Evolutionary conservation across 1,284 basidiomycete species (phyloP).

Genomic region (Porogramme epimiltina): DNA sequence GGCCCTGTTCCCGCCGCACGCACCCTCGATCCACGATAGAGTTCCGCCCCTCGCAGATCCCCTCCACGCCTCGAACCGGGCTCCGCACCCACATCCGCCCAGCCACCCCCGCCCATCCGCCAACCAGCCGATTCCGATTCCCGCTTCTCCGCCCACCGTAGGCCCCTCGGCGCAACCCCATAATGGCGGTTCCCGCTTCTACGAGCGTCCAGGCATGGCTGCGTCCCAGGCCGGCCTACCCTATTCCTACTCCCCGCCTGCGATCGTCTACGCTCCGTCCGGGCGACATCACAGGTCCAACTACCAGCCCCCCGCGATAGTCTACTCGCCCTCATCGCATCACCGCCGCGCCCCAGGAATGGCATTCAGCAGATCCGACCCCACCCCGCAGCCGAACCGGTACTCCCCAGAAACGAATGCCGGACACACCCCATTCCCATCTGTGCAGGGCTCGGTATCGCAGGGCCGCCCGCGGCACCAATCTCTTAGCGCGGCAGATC

Average conservation of each 20-base stretch:
- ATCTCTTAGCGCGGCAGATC: conserved; percentile 9
- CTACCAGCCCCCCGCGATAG: conserved; percentile 36
- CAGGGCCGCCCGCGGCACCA: conserved; percentile 18
- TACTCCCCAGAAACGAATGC: conserved; percentile 17
- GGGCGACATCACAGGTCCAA: conserved; percentile 28
- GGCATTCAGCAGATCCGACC: conserved; percentile 33
- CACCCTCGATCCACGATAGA: conserved; percentile 24
- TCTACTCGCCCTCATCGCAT: conserved; percentile 31
- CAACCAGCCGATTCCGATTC: conserved; percentile 22
- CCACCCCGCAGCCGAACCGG: conserved; percentile 25
- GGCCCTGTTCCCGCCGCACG: conserved; percentile 15
- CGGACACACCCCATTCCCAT: conserved; percentile 15
- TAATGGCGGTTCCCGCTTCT: conserved; percentile 23
- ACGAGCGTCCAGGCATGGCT: conserved; percentile 23
- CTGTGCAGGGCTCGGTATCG: conserved; percentile 20
- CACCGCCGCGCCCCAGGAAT: conserved; percentile 25
- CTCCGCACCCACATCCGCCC: conserved; percentile 4
- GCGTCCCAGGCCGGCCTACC: conserved; percentile 28
- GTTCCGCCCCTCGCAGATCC: conserved; percentile 21
- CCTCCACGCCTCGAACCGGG: conserved; percentile 18
- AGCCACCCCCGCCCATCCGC: conserved; percentile 24
- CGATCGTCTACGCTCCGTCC: conserved; percentile 38
- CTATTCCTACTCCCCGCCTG: conserved; percentile 33
- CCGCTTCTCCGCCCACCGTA: conserved; percentile 23
- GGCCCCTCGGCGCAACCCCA: conserved; percentile 26